Percentiles rank a stretch among this genome's conserved stretches.
Conservation (phyloP, 2,329 filamentous ascomycete genomes). For the Intubia oerlemansii region DNA sequence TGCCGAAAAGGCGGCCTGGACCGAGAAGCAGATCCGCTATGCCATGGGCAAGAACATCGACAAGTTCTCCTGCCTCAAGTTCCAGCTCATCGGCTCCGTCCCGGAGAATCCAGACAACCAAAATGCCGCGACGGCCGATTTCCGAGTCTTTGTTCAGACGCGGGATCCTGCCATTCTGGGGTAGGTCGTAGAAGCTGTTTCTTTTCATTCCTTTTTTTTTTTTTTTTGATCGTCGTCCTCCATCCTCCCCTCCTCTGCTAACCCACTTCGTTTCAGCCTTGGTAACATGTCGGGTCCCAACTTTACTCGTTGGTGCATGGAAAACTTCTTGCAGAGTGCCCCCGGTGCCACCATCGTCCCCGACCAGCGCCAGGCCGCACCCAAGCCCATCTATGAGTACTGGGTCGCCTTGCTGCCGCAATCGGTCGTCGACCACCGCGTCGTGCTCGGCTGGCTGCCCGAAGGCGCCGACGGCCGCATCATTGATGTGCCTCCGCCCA, state of each 20-base stretch:
- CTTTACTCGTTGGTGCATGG: conserved; percentile 10
- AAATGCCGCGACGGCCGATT: conserved; percentile 14
- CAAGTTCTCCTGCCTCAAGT: conserved; percentile 12
- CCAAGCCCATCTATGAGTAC: conserved; percentile 9
- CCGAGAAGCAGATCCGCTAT: conserved; percentile 7
- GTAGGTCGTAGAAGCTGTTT: not conserved
- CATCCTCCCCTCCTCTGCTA: not conserved
- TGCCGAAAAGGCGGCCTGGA: conserved; percentile 9
- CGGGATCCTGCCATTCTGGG: conserved; percentile 6
- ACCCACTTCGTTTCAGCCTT: not conserved
- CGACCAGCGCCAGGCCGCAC: conserved; percentile 8
- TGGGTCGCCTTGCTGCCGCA: conserved; percentile 9
- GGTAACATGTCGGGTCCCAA: conserved; percentile 6
- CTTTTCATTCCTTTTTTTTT: too few species aligned
- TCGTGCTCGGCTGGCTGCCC: too few species aligned
- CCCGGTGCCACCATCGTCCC: conserved; percentile 9
- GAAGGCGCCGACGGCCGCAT: conserved; percentile 4
- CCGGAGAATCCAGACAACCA: conserved; percentile 12
- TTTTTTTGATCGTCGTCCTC: too few species aligned
- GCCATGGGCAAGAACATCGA: conserved; percentile 5
- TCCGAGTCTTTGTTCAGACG: conserved; percentile 18
- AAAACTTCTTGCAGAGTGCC: conserved; percentile 8
- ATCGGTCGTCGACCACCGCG: conserved; percentile 8
- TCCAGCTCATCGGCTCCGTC: conserved; percentile 10
- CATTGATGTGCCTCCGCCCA: conserved; percentile 9